These are phyloP conservation scores for Lolium rigidum DNA, from an alignment of 176 grass and related monocot species.

Conservation along the genomic window DNA sequence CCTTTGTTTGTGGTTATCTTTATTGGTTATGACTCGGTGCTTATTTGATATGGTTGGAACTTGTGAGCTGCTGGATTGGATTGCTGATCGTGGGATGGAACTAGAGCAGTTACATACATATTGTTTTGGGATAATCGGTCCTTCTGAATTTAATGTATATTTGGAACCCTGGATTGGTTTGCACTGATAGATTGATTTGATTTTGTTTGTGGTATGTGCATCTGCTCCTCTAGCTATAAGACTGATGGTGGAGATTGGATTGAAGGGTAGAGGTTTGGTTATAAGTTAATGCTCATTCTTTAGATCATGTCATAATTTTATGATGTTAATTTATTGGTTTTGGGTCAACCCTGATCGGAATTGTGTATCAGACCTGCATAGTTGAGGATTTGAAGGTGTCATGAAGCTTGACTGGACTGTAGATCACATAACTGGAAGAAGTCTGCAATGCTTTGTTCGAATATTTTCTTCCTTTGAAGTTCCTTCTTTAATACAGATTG, in stretches of 20 bases:
- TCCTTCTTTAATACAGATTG: neutral
- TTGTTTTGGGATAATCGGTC: slow-evolving; percentile 23
- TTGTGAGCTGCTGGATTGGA: neutral
- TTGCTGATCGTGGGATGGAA: neutral
- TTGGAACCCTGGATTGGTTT: neutral
- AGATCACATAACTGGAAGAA: neutral
- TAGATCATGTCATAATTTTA: neutral
- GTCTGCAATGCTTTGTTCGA: neutral
- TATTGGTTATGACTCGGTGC: neutral
- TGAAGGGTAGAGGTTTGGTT: slow-evolving; percentile 16
- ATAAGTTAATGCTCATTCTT: neutral
- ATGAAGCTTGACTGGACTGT: neutral
- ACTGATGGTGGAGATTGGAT: neutral
- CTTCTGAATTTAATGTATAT: neutral
- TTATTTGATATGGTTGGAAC: neutral
- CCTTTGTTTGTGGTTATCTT: neutral
- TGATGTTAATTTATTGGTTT: neutral
- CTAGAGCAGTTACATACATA: too few species aligned
- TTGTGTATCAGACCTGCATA: slow-evolving; percentile 4
- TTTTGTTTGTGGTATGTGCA: neutral
- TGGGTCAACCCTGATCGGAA: neutral
- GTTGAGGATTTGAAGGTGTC: neutral
- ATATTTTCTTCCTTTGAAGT: neutral
- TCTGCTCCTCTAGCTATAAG: slow-evolving; percentile 4
- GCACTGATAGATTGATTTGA: neutral